Evolutionary conservation across 768 basidiomycete species (phyloP).

Genomic region (Collybia mongolica): DNA sequence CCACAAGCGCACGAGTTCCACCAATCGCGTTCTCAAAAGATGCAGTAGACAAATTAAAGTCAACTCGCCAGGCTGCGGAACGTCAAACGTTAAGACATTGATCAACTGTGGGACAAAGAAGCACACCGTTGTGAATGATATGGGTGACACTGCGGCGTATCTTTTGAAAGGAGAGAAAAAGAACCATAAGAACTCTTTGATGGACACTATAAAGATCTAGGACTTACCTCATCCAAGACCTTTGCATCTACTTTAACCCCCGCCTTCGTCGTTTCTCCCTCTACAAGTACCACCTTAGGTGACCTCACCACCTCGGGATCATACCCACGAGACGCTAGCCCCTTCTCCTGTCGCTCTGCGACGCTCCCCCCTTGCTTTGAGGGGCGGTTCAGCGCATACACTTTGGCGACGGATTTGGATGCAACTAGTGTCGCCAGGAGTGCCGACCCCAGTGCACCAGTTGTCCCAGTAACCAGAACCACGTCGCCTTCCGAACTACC

Average conservation of each 20-base stretch:
- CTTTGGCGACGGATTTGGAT: conserved; percentile 9
- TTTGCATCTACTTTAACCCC: background rate
- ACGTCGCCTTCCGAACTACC: conserved; percentile 11
- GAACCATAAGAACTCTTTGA: background rate
- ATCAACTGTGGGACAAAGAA: background rate
- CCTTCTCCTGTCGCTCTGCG: conserved; percentile 2
- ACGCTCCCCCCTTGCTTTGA: background rate
- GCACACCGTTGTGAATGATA: conserved; percentile 8
- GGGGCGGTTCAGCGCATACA: conserved; percentile 29
- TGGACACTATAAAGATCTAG: background rate
- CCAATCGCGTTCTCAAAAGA: conserved; percentile 43
- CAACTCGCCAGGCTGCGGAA: conserved; percentile 42
- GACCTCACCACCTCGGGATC: background rate
- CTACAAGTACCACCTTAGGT: conserved; percentile 2
- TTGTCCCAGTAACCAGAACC: conserved; percentile 34
- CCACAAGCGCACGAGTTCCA: conserved; percentile 38
- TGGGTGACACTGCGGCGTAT: conserved; percentile 6
- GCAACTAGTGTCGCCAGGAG: conserved; percentile 23
- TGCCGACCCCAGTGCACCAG: conserved; percentile 29
- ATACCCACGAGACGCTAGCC: conserved; percentile 2
- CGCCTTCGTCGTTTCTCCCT: conserved; percentile 1
- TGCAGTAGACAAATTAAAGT: conserved; percentile 42
- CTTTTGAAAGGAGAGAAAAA: background rate
- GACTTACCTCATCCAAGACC: conserved; percentile 5
- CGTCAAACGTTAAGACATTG: background rate